Evolutionary conservation across 2,329 filamentous ascomycete species (phyloP).

Genomic region (Pseudocercospora cruenta): DNA sequence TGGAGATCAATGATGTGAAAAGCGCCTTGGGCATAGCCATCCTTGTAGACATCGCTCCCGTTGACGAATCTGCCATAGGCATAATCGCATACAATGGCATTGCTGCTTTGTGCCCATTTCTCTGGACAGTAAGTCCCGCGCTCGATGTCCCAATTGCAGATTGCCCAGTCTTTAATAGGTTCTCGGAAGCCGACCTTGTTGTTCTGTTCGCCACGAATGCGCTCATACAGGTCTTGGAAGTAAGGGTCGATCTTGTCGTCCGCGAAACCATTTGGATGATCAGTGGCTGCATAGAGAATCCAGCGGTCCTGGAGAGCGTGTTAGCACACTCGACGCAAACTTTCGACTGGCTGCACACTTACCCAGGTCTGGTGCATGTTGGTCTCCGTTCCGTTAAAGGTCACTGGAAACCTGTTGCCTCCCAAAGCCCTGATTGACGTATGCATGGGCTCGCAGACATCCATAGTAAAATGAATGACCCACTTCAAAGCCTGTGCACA

Average conservation of each 20-base stretch:
- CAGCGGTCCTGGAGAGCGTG: slow-evolving; percentile 44
- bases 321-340: background rate
- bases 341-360: background rate
- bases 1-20: slow-evolving; percentile 47
- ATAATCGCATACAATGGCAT: slow-evolving; percentile 46
- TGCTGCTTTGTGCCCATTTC: slow-evolving; percentile 45
- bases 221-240: slow-evolving; percentile 40
- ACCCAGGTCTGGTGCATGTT: slow-evolving; percentile 43
- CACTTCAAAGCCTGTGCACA: slow-evolving; percentile 49
- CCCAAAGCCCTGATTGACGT: slow-evolving; percentile 43
- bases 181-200: slow-evolving; percentile 36
- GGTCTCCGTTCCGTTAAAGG: slow-evolving; percentile 39
- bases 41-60: slow-evolving; percentile 40
- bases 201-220: slow-evolving; percentile 38
- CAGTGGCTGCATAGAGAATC: slow-evolving; percentile 44
- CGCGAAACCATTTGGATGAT: slow-evolving; percentile 39
- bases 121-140: slow-evolving; percentile 37
- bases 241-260: slow-evolving; percentile 42
- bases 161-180: slow-evolving; percentile 42
- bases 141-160: slow-evolving; percentile 30
- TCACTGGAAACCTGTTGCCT: slow-evolving; percentile 45
- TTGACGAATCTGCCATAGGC: slow-evolving; percentile 41
- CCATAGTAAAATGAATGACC: slow-evolving; percentile 47
- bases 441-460: slow-evolving; percentile 48
- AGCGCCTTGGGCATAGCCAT: slow-evolving; percentile 44